phyloP scores from a whole-genome alignment of 163 green algal genomes.

The Volvox carteri region DNA sequence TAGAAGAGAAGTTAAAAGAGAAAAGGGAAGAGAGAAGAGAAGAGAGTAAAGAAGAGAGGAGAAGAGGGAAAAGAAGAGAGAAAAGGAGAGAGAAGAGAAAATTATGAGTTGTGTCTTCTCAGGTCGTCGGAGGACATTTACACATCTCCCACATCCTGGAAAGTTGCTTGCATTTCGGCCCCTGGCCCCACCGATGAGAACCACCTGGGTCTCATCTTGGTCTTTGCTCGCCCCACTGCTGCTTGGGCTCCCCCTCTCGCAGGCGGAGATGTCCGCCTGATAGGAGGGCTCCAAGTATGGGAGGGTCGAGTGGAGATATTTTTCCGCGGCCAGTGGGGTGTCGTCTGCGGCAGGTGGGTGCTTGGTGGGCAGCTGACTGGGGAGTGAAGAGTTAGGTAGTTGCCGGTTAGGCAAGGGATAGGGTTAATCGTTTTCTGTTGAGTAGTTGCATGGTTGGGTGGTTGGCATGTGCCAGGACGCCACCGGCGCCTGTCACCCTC shows the following conservation, averaged over 20 bases:
- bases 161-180: no score
- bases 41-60: no score
- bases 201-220: neutral
- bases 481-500: neutral
- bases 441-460: neutral
- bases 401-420: neutral
- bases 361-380: no score
- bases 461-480: neutral
- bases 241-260: no score
- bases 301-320: constrained; percentile 18
- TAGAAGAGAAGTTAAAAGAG: no score
- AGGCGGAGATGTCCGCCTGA: neutral
- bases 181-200: neutral
- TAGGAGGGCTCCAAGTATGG: neutral
- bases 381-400: neutral
- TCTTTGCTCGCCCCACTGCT: no score
- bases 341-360: constrained; percentile 2
- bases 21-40: no score
- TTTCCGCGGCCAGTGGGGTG: constrained; percentile 4
- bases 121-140: no score
- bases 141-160: no score
- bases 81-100: no score
- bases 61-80: no score
- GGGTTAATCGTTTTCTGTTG: neutral
- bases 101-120: no score